These are phyloP conservation scores for Dactylellina sp. DNA, from an alignment of 2,329 filamentous ascomycete species.

Conservation along the genomic window DNA sequence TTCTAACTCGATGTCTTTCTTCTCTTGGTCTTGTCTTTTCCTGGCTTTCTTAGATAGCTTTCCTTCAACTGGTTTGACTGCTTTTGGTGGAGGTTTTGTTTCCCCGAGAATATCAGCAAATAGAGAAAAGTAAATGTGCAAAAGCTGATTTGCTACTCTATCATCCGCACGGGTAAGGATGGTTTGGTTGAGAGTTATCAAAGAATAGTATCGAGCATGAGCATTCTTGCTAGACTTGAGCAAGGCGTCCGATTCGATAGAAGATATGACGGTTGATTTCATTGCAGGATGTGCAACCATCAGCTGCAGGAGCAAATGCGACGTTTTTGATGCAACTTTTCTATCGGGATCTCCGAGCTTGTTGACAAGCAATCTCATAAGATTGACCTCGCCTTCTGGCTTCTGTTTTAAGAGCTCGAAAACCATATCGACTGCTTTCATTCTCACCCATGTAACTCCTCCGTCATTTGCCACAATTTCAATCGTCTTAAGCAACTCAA, in stretches of 20 bases:
- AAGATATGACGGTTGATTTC: constrained; percentile 87
- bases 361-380: constrained; percentile 90
- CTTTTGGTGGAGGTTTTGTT: constrained; percentile 68
- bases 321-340: constrained; percentile 93
- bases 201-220: constrained; percentile 92
- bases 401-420: constrained; percentile 93
- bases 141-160: constrained; percentile 79
- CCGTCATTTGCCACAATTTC: constrained; percentile 96
- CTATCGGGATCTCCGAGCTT: constrained; percentile 95
- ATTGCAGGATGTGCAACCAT: constrained; percentile 90
- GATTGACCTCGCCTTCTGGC: constrained; percentile 95
- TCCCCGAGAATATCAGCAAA: constrained; percentile 73
- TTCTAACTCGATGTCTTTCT: constrained; percentile 63
- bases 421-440: constrained; percentile 87
- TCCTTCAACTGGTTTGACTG: constrained; percentile 62
- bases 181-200: constrained; percentile 97
- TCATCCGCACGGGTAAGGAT: constrained; percentile 88
- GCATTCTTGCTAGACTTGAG: constrained; percentile 87
- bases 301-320: constrained; percentile 91
- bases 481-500: constrained; percentile 89
- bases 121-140: constrained; percentile 91
- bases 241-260: constrained; percentile 87
- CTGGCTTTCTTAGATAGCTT: constrained; percentile 63
- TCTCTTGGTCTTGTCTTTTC: constrained; percentile 61
- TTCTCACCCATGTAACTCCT: constrained; percentile 85